Percentiles rank a stretch among this genome's conserved stretches.
Conservation (phyloP, 768 basidiomycete genomes). For the Amanita subjunquillea region DNA sequence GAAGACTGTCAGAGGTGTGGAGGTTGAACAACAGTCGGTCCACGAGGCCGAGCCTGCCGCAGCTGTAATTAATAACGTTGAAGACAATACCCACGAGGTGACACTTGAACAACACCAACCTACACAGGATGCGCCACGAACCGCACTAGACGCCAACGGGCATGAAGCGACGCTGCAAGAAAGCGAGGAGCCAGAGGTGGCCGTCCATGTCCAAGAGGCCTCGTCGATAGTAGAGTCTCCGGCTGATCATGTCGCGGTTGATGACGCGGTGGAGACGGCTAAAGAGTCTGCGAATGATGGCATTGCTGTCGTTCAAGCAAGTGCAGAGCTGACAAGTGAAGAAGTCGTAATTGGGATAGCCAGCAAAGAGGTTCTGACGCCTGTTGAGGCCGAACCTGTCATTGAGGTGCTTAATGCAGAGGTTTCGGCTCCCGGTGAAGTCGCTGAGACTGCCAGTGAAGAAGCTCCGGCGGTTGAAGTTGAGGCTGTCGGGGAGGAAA, state of each 20-base stretch:
- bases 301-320: background rate
- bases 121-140: background rate
- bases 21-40: background rate
- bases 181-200: background rate
- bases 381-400: background rate
- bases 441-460: background rate
- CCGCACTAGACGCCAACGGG: background rate
- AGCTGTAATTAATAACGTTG: background rate
- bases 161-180: background rate
- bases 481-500: background rate
- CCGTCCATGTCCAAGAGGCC: background rate
- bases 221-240: background rate
- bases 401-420: background rate
- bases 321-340: background rate
- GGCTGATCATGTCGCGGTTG: background rate
- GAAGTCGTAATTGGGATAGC: background rate
- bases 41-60: slow-evolving; percentile 2
- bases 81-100: background rate
- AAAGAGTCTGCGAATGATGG: background rate
- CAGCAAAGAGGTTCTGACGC: background rate
- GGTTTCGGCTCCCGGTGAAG: background rate
- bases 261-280: background rate
- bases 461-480: background rate
- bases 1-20: background rate
- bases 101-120: background rate